Evolutionary conservation across 164 flowering plant species (phyloP).

Genomic region (Santalum album): DNA sequence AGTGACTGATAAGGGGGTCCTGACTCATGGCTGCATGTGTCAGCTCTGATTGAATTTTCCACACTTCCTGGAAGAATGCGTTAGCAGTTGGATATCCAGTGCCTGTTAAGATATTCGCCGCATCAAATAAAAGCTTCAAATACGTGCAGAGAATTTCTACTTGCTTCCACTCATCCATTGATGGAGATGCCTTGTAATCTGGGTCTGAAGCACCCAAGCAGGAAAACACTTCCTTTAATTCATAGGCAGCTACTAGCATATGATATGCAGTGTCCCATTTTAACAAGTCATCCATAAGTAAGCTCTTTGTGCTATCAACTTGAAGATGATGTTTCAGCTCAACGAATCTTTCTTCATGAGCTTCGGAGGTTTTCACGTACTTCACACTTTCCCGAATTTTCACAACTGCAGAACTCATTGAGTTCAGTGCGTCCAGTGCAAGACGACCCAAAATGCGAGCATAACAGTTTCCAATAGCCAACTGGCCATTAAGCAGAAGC

Average conservation of each 20-base stretch:
- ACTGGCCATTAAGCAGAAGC: conserved; percentile 45
- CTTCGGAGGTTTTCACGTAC: conserved; percentile 52
- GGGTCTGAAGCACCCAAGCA: conserved; percentile 55
- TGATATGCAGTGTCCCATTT: conserved; percentile 67
- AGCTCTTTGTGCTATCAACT: conserved; percentile 45
- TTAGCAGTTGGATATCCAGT: conserved; percentile 44
- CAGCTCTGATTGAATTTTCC: conserved; percentile 53
- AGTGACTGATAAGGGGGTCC: conserved; percentile 39
- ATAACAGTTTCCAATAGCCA: conserved; percentile 45
- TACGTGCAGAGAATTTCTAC: conserved; percentile 47
- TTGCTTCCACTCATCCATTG: conserved; percentile 78
- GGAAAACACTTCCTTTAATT: conserved; percentile 61
- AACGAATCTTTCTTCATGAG: conserved; percentile 41
- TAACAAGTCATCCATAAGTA: conserved; percentile 43
- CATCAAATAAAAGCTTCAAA: conserved; percentile 56
- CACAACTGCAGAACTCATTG: conserved; percentile 25
- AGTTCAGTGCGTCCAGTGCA: conserved; percentile 44
- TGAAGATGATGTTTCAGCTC: conserved; percentile 62
- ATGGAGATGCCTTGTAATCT: conserved; percentile 34
- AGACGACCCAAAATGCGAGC: conserved; percentile 49
- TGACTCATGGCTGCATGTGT: conserved; percentile 34
- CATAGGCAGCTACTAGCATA: conserved; percentile 60
- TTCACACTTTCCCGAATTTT: conserved; percentile 67
- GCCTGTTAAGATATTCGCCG: conserved; percentile 42
- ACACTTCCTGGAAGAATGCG: conserved; percentile 55